These are phyloP conservation scores for Fusarium sp. DNA, from an alignment of 2,329 filamentous ascomycete species.

Conservation along the genomic window DNA sequence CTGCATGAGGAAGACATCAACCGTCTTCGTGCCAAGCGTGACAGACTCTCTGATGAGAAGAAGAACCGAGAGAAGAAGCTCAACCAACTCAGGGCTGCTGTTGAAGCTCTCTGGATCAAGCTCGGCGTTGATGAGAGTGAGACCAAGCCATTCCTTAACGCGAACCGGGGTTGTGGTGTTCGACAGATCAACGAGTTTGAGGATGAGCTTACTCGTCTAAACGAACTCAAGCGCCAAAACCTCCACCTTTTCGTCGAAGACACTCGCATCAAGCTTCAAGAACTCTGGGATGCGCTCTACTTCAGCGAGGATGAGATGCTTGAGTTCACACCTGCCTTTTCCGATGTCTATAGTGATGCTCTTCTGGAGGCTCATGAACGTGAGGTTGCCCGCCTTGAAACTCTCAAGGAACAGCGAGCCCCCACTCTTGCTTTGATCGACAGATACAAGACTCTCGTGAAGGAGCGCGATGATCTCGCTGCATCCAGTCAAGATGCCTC, in stretches of 20 bases:
- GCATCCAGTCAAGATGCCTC: constrained; percentile 95
- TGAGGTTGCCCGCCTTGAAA: constrained; percentile 85
- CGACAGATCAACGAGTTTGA: constrained; percentile 96
- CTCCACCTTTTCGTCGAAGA: constrained; percentile 97
- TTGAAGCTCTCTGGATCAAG: constrained; percentile 91
- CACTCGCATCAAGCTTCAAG: constrained; percentile 88
- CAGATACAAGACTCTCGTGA: constrained; percentile 82
- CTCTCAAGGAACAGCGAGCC: constrained; percentile 85
- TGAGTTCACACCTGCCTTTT: constrained; percentile 96
- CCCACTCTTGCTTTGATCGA: constrained; percentile 87
- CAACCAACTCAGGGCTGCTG: constrained; percentile 78
- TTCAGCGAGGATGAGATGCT: constrained; percentile 99
- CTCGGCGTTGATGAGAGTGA: constrained; percentile 86
- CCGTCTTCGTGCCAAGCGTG: constrained; percentile 77
- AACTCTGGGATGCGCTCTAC: constrained; percentile 93
- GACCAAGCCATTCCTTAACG: constrained; percentile 84
- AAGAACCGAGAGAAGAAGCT: constrained; percentile 81
- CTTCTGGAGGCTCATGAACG: constrained; percentile 94
- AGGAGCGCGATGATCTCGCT: constrained; percentile 88
- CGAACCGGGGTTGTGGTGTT: constrained; percentile 90
- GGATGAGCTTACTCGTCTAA: constrained; percentile 85
- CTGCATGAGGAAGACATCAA: constrained; percentile 88
- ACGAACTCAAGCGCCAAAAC: constrained; percentile 95
- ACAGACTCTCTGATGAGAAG: constrained; percentile 91
- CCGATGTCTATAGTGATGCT: constrained; percentile 96